Base-by-base conservation (phyloP, 176 grass and related monocot genomes). In the Carex parvula region DNA sequence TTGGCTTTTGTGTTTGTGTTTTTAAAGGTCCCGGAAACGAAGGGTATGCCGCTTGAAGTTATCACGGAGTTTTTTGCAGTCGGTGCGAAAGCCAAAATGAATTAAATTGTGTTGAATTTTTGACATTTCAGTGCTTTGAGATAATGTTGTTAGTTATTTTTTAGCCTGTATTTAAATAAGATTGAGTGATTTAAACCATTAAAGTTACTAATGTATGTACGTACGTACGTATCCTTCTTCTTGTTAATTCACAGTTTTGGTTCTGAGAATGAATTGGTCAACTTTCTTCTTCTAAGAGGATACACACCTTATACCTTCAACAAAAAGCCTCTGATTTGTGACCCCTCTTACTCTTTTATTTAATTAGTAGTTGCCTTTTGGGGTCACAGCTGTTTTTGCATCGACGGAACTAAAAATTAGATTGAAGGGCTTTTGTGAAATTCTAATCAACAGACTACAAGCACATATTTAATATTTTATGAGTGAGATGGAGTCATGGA, bases 31-130 rank as follows among this genome's bases (percentile, higher is more conserved):
- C 94, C 94, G 1, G 94, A 97, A 82, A 97, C 94, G 0, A 97
- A 94, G 57, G 91, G 94, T 53, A 97, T 97, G 94, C 94, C 94
- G 3, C 94, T 97, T 4, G 94, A 97, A 83, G 91, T 97, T 60
- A 97, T 97, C 64, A 89, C 90, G 0, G 94, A 97, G 69, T 97
- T 97, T 84, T 97, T 97, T 41, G 85, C 91, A 0, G 86, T 97
- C 64, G 94, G 91, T 24, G 60, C 85, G 2, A 91, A 84, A 52
- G 72, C 85, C 83, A 91, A 70, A 85, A 86, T 86, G 24, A 48
- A 84, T 67, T 53, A 55, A 52, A 55, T 70, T 13, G 39, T 63
- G 16, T 61, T 60, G 79, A 30, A 81, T 59, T 81, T 81, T 82
- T 63, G 79, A 82, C 21, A 82, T 63, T 41, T 15, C 56, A 64